Base-by-base conservation (phyloP, 1,284 basidiomycete genomes). In the Malassezia furfur region DNA sequence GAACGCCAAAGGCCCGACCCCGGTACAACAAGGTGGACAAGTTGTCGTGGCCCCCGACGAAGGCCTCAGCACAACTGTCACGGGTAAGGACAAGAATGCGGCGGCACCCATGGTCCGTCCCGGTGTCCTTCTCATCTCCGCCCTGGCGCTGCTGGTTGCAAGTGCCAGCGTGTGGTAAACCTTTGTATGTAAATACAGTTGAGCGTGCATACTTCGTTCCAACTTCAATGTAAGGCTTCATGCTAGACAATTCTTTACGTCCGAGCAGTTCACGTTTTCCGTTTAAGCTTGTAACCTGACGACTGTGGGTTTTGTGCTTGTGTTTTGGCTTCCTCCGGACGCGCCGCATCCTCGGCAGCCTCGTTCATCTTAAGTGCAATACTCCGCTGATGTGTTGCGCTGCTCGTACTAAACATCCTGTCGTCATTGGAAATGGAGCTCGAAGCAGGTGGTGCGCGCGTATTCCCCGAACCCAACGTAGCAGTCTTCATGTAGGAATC, bases 401-500 rank as follows among this genome's bases (percentile, higher is more conserved):
- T 63, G 22, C 63, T 66, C 11, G 64, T 41, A 36, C 62, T 65
- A 25, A 74, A 74, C 55, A 72, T 64, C 0, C 71, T 45, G 53
- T 74, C 70, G 14, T 74, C 71, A 9, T 55, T 36, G 3, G 54
- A 30, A 3, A 3, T 31, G 21, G 40, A 19, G 22, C 8, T n/a
- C 10, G 28, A 34, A 2, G 45, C 12, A 11, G 53, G 50, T 1
- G 48, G 36, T 3, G 43, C 28, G 21, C 36, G 30, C 10, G 6
- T 15, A 14, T 22, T 40, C 14, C 44, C 55, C 2, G 25, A 15
- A 0, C 56, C 39, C 10, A 57, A 43, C 1, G 34, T 28, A 5
- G 57, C 49, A 37, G 63, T 59, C 46, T 74, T 74, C 15, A 74
- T 62, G 38, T 70, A 74, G 10, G 59, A 48, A 46, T 74, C 71